Conservation (phyloP, 2,329 filamentous ascomycete genomes). For the Teratosphaeria gauchensis region DNA sequence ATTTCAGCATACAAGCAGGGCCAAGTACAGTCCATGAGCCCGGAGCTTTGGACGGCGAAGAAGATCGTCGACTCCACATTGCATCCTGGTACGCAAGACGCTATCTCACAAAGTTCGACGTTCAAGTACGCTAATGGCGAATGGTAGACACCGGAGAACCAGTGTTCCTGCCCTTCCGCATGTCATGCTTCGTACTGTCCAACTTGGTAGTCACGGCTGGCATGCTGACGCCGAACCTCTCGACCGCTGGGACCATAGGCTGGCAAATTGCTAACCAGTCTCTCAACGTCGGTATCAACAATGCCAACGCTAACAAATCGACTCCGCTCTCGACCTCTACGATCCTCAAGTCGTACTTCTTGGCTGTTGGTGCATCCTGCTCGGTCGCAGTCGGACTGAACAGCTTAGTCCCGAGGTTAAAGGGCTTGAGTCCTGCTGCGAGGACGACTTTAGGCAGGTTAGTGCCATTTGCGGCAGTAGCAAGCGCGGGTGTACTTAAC, state of each 20-base stretch:
- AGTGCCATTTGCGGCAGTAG: constrained; percentile 92
- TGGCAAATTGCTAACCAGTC: constrained; percentile 98
- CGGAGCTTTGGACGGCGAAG: constrained; percentile 89
- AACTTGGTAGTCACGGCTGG: constrained; percentile 92
- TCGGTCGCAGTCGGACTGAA: constrained; percentile 89
- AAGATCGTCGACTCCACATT: constrained; percentile 94
- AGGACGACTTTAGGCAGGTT: constrained; percentile 71
- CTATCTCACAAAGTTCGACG: background rate
- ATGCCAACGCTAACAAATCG: constrained; percentile 95
- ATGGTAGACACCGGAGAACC: constrained; percentile 75
- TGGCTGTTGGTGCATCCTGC: constrained; percentile 88
- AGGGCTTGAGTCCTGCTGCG: constrained; percentile 63
- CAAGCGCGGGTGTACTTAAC: constrained; percentile 81
- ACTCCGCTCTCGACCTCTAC: constrained; percentile 73
- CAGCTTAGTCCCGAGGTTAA: constrained; percentile 75
- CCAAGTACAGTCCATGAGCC: constrained; percentile 68
- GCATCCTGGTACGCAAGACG: constrained; percentile 63
- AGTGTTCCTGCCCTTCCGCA: constrained; percentile 89
- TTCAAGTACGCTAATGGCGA: background rate
- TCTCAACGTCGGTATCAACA: constrained; percentile 96
- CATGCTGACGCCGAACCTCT: constrained; percentile 85
- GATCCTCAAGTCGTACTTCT: constrained; percentile 78
- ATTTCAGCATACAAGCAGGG: constrained; percentile 82
- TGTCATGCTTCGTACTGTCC: constrained; percentile 90
- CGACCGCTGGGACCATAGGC: constrained; percentile 74